These are phyloP conservation scores for Neurospora sp. DNA, from an alignment of 495 filamentous ascomycete species.

Conservation along the genomic window DNA sequence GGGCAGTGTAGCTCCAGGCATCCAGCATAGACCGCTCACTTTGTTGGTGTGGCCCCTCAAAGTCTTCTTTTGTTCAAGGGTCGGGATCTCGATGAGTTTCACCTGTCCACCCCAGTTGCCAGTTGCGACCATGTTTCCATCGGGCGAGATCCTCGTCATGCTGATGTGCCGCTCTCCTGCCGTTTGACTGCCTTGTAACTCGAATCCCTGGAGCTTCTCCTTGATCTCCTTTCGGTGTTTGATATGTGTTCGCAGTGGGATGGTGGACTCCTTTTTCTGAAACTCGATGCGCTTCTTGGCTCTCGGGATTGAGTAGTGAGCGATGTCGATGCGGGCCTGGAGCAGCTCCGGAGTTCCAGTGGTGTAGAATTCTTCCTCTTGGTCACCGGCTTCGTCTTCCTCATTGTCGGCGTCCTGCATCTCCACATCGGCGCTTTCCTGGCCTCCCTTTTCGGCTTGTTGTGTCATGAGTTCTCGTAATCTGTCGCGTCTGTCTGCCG, in stretches of 20 bases:
- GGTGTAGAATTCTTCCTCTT: slow-evolving; percentile 96
- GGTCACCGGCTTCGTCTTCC: slow-evolving; percentile 53
- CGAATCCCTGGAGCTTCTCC: slow-evolving; percentile 69
- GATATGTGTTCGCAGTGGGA: slow-evolving; percentile 77
- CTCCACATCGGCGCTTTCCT: slow-evolving; percentile 45
- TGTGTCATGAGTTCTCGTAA: slow-evolving; percentile 70
- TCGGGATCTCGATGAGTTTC: slow-evolving; percentile 73
- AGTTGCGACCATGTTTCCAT: slow-evolving; percentile 71
- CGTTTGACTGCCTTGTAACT: slow-evolving; percentile 85
- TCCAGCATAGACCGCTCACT: slow-evolving; percentile 86
- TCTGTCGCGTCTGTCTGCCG: slow-evolving; percentile 74
- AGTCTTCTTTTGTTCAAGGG: slow-evolving; percentile 61
- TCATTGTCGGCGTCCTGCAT: slow-evolving; percentile 60
- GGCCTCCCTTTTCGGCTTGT: slow-evolving; percentile 51
- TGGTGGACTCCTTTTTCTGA: slow-evolving; percentile 69
- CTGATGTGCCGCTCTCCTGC: slow-evolving; percentile 83
- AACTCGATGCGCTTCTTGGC: slow-evolving; percentile 66
- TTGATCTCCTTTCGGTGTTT: slow-evolving; percentile 85
- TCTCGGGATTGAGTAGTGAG: slow-evolving; percentile 72
- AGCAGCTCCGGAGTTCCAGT: slow-evolving; percentile 65
- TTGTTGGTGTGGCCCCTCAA: slow-evolving; percentile 77
- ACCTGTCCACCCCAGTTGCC: slow-evolving; percentile 89
- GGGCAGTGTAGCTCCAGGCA: slow-evolving; percentile 69
- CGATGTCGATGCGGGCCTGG: slow-evolving; percentile 69
- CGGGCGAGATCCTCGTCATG: slow-evolving; percentile 83